Percentiles rank a stretch among this genome's conserved stretches.
Conservation (phyloP, 2,329 filamentous ascomycete genomes). For the Dothideomycetes sp. region DNA sequence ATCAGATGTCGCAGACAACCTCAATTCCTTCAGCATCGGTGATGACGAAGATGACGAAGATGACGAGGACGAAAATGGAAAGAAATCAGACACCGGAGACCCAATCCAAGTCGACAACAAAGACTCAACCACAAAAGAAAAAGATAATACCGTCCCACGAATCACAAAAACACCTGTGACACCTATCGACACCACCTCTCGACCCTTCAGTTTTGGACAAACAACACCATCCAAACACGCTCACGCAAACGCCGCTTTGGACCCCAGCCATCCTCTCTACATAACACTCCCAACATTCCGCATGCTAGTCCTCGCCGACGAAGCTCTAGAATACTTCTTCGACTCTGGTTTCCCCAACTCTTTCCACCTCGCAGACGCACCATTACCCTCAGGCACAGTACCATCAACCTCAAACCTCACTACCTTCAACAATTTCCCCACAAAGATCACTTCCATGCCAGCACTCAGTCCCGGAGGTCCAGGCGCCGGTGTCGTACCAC, state of each 20-base stretch:
- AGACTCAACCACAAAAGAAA: slow-evolving; percentile 24
- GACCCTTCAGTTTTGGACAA: slow-evolving; percentile 27
- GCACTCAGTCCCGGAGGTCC: slow-evolving; percentile 25
- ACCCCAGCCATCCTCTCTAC: slow-evolving; percentile 85
- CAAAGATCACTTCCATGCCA: slow-evolving; percentile 16
- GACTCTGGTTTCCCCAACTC: slow-evolving; percentile 90
- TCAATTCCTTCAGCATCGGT: slow-evolving; percentile 63
- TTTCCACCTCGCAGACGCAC: slow-evolving; percentile 71
- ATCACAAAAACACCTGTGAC: slow-evolving; percentile 8
- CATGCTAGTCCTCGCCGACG: slow-evolving; percentile 95
- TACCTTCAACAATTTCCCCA: slow-evolving; percentile 68
- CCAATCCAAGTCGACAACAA: slow-evolving; percentile 51
- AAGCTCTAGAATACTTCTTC: slow-evolving; percentile 93
- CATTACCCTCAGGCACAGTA: slow-evolving; percentile 38
- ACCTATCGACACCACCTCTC: slow-evolving; percentile 18
- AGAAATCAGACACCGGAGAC: too few relatives aligned
- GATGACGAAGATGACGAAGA: slow-evolving; percentile 47
- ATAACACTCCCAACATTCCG: slow-evolving; percentile 96
- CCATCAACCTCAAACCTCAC: slow-evolving; percentile 63
- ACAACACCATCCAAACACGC: slow-evolving; percentile 51
- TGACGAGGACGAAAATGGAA: neutral
- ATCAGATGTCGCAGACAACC: slow-evolving; percentile 27
- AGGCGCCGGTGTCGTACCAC: slow-evolving; percentile 48
- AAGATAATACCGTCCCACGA: slow-evolving; percentile 13
- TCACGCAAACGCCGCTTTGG: slow-evolving; percentile 78